A percentile compares a stretch with the other conserved stretches of the same genome.
Evolutionary conservation across 202 grass and related monocot genomes (phyloP).

Genomic region (Panicum hallii): DNA sequence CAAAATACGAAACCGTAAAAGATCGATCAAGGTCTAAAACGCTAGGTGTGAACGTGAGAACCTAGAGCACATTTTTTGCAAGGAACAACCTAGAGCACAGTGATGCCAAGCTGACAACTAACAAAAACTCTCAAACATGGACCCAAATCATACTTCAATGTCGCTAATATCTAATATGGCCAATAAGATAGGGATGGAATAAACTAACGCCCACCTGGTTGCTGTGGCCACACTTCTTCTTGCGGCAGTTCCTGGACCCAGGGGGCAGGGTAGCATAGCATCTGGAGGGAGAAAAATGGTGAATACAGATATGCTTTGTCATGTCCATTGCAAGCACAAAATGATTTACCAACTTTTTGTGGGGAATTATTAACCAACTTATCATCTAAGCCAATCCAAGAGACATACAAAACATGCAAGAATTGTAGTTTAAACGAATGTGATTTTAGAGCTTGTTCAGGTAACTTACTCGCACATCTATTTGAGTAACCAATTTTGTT

Average conservation of each 20-base stretch:
- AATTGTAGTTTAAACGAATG: conserved; percentile 15
- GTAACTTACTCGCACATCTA: not conserved
- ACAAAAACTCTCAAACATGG: not conserved
- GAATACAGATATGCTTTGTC: not conserved
- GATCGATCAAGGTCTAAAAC: not conserved
- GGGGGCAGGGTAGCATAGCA: conserved; percentile 53
- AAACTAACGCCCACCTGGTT: conserved; percentile 51
- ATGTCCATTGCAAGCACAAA: not conserved
- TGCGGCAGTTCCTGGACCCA: conserved; percentile 53
- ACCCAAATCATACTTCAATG: not conserved
- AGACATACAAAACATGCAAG: not conserved
- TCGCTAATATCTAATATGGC: not conserved
- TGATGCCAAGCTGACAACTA: not conserved
- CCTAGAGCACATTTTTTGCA: not conserved
- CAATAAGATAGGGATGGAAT: not conserved
- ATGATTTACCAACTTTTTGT: not conserved
- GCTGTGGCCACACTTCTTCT: conserved; percentile 68
- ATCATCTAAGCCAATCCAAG: not conserved
- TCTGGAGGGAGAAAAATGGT: conserved; percentile 31
- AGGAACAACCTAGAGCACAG: not conserved
- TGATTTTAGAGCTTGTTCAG: conserved; percentile 8
- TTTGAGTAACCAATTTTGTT: not conserved
- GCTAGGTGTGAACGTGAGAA: not conserved
- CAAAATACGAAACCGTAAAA: not conserved
- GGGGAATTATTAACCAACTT: not conserved